These are phyloP conservation scores for Ballota nigra DNA, from an alignment of 257 asterid genomes.

Conservation along the genomic window DNA sequence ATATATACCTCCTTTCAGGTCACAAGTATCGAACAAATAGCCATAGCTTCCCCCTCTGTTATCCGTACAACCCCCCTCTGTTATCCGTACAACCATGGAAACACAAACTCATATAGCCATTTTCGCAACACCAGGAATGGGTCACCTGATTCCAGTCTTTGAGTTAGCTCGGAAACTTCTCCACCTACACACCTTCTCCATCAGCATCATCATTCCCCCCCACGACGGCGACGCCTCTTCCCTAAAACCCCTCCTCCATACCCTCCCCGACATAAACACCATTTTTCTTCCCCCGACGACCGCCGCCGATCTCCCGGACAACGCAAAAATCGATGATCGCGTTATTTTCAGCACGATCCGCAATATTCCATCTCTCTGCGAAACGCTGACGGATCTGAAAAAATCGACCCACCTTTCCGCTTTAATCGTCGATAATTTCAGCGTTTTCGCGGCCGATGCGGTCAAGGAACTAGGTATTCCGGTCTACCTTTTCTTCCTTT, in stretches of 20 bases:
- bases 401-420: slow-evolving; percentile 31
- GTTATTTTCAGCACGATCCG: slow-evolving; percentile 32
- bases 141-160: slow-evolving; percentile 55
- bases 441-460: slow-evolving; percentile 37
- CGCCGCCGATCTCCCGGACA: slow-evolving; percentile 31
- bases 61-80: too few relatives aligned
- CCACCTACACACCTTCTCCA: slow-evolving; percentile 25
- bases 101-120: slow-evolving; percentile 38
- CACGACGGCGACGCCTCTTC: slow-evolving; percentile 33
- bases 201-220: slow-evolving; percentile 41
- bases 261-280: slow-evolving; percentile 26
- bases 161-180: slow-evolving; percentile 50
- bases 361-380: slow-evolving; percentile 35
- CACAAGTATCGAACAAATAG: not conserved
- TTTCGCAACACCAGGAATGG: slow-evolving; percentile 59
- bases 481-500: slow-evolving; percentile 37
- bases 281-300: slow-evolving; percentile 40
- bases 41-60: too few relatives aligned
- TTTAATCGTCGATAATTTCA: slow-evolving; percentile 53
- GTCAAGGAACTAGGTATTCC: slow-evolving; percentile 38
- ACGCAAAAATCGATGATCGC: slow-evolving; percentile 32
- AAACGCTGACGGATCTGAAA: not conserved
- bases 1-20: too few relatives aligned
- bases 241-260: slow-evolving; percentile 30
- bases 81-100: slow-evolving; percentile 1